phyloP scores from a whole-genome alignment of 352 stramenopile species.

The Phytophthora pseudosyringae region DNA sequence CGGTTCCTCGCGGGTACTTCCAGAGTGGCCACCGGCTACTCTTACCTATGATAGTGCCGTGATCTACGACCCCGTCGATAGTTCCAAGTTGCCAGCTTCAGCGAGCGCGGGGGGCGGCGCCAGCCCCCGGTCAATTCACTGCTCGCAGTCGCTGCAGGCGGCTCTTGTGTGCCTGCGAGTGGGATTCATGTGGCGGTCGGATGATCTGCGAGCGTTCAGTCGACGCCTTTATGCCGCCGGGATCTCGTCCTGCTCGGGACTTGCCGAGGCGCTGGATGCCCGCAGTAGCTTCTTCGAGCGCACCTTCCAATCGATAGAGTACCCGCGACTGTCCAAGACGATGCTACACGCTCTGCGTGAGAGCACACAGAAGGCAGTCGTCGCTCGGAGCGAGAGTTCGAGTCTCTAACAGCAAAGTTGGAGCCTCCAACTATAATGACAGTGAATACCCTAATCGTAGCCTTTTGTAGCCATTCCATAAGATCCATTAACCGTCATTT shows the following conservation, averaged over 20 bases:
- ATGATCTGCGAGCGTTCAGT: conserved; percentile 43
- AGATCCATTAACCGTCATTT: conserved; percentile 16
- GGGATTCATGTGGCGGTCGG: conserved; percentile 54
- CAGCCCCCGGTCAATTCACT: conserved; percentile 32
- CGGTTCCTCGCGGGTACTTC: conserved; percentile 33
- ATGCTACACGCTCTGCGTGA: conserved; percentile 44
- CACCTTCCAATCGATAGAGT: conserved; percentile 50
- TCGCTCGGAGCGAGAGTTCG: background rate
- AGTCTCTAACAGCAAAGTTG: background rate
- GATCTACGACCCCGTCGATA: conserved; percentile 18
- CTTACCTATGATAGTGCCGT: conserved; percentile 23
- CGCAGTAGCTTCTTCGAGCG: conserved; percentile 52
- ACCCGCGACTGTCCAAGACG: conserved; percentile 56
- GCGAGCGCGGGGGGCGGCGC: background rate
- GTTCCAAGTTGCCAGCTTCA: background rate
- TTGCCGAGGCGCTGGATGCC: conserved; percentile 38
- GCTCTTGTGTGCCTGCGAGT: conserved; percentile 40
- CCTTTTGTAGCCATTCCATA: conserved; percentile 25
- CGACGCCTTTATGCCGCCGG: conserved; percentile 39
- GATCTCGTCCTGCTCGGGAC: conserved; percentile 51
- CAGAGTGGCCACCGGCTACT: conserved; percentile 47
- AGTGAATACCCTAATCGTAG: background rate
- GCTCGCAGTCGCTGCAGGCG: conserved; percentile 32
- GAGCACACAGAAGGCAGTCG: conserved; percentile 2
- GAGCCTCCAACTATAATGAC: background rate